Conservation (phyloP, 2,329 filamentous ascomycete species). For the Neofusicoccum umdonicola region DNA sequence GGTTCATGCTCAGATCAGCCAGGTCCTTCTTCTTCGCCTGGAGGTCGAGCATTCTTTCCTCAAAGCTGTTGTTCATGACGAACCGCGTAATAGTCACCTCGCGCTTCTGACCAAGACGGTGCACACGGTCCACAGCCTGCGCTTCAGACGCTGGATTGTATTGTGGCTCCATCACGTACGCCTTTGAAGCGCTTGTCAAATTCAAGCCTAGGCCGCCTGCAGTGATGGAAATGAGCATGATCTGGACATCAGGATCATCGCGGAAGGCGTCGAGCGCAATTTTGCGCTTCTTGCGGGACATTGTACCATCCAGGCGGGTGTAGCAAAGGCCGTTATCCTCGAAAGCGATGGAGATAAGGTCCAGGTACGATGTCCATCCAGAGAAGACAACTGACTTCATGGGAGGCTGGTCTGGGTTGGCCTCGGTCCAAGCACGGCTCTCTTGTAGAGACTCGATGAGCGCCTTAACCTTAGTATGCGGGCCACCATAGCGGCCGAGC, state of each 20-base stretch:
- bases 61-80: slow-evolving; percentile 87
- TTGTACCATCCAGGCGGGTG: slow-evolving; percentile 85
- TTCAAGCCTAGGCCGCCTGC: slow-evolving; percentile 92
- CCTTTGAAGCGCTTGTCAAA: slow-evolving; percentile 77
- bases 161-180: slow-evolving; percentile 97
- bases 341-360: slow-evolving; percentile 84
- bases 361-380: slow-evolving; percentile 91
- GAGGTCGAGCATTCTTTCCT: slow-evolving; percentile 86
- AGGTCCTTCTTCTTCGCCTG: slow-evolving; percentile 92
- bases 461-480: slow-evolving; percentile 87
- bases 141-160: slow-evolving; percentile 95
- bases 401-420: slow-evolving; percentile 64
- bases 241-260: slow-evolving; percentile 65
- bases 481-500: slow-evolving; percentile 71
- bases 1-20: slow-evolving; percentile 67
- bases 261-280: slow-evolving; percentile 76
- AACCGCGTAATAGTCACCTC: slow-evolving; percentile 83
- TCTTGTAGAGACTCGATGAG: slow-evolving; percentile 71
- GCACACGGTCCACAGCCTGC: slow-evolving; percentile 90
- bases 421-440: slow-evolving; percentile 61
- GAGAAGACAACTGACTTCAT: slow-evolving; percentile 95
- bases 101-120: slow-evolving; percentile 81
- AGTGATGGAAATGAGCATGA: slow-evolving; percentile 89
- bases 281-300: slow-evolving; percentile 72
- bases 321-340: slow-evolving; percentile 63